Percentiles rank a stretch among this genome's conserved stretches.
phyloP scores from a whole-genome alignment of 2,329 filamentous ascomycete genomes.

The Cladosporium sp. region DNA sequence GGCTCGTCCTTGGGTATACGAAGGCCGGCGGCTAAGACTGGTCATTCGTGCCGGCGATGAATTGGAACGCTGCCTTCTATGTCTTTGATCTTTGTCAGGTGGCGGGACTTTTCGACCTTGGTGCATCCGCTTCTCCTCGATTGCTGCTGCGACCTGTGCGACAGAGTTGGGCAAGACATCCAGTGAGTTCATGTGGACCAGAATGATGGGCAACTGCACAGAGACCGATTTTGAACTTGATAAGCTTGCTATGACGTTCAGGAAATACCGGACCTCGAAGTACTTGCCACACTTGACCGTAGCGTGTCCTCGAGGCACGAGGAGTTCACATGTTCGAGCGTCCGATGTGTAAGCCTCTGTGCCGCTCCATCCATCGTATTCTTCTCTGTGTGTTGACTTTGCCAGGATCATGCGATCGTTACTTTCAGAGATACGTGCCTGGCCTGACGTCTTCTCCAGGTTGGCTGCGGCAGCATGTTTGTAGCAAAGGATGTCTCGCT shows the following conservation, averaged over 20 bases:
- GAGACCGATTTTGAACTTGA: conserved; percentile 52
- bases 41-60: conserved; percentile 13
- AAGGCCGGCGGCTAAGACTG: conserved; percentile 30
- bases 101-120: conserved; percentile 19
- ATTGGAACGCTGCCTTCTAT: conserved; percentile 7
- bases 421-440: conserved; percentile 54
- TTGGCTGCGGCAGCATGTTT: conserved; percentile 54
- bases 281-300: conserved; percentile 56
- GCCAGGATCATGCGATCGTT: conserved; percentile 52
- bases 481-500: conserved; percentile 53
- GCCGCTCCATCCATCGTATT: conserved; percentile 48
- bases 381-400: conserved; percentile 45
- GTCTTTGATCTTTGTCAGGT: conserved; percentile 11
- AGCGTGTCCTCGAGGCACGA: conserved; percentile 52
- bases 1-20: conserved; percentile 51
- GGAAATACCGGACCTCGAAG: conserved; percentile 58
- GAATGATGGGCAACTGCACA: conserved; percentile 56
- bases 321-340: conserved; percentile 51
- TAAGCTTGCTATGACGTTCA: conserved; percentile 51
- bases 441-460: conserved; percentile 50
- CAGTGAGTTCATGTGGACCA: conserved; percentile 59
- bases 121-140: conserved; percentile 49
- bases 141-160: conserved; percentile 56
- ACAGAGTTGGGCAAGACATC: conserved; percentile 57
- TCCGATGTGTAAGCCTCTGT: conserved; percentile 48